Conservation (phyloP, 257 asterid species). For the Lycium ferocissimum region DNA sequence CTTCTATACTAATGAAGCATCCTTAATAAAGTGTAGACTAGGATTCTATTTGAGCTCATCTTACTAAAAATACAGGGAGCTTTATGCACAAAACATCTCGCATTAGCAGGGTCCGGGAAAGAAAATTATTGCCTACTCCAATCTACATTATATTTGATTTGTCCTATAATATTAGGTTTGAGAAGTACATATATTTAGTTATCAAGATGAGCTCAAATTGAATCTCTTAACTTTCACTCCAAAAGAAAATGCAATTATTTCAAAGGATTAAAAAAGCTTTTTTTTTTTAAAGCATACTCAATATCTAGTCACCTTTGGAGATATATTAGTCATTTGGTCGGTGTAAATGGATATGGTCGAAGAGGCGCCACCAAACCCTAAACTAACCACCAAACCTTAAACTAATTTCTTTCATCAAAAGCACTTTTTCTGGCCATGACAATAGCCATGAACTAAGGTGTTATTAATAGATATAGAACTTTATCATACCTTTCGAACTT, state of each 20-base stretch:
- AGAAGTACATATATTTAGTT: not conserved
- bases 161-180: not conserved
- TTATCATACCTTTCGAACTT: not conserved
- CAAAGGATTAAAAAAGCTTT: not conserved
- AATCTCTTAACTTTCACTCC: not conserved
- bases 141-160: not conserved
- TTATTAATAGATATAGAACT: not conserved
- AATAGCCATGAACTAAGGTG: not conserved
- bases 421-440: not conserved
- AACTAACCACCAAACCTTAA: not conserved
- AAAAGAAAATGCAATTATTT: not conserved
- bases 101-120: no score
- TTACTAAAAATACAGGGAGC: no score
- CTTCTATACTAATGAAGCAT: not conserved
- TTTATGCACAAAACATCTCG: no score
- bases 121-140: not conserved
- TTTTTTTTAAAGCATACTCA: not conserved
- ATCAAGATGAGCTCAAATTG: not conserved
- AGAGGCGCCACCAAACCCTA: constrained; percentile 3
- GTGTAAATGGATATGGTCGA: constrained; percentile 16
- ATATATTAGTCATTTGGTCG: constrained; percentile 16
- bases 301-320: not conserved
- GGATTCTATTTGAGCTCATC: no score
- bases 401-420: not conserved
- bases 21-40: no score